Conservation (phyloP, 1,284 basidiomycete species). For the Testicularia cyperi region DNA sequence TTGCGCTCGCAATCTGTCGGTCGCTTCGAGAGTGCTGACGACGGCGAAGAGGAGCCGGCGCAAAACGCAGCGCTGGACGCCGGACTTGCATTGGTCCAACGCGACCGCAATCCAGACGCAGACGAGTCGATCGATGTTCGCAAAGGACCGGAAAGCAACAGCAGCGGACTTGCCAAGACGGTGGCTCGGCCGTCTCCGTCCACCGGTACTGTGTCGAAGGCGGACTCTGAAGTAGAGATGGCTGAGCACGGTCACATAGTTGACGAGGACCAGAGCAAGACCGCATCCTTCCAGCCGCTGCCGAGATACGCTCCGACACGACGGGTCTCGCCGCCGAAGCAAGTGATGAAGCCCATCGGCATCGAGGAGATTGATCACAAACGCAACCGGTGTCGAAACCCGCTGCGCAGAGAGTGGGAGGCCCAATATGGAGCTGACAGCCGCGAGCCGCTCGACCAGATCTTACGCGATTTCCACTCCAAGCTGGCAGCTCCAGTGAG, state of each 20-base stretch:
- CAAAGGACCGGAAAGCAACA: too few relatives aligned
- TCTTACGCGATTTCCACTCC: slow-evolving; percentile 23
- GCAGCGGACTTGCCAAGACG: too few relatives aligned
- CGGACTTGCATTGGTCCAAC: too few relatives aligned
- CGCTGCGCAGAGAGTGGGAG: slow-evolving; percentile 44
- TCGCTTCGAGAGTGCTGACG: too few relatives aligned
- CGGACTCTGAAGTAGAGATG: too few relatives aligned
- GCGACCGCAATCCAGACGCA: too few relatives aligned
- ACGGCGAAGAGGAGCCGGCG: too few relatives aligned
- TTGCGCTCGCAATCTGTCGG: too few relatives aligned
- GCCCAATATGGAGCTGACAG: slow-evolving; percentile 18
- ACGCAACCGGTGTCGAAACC: slow-evolving; percentile 33
- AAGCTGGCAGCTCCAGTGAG: background rate
- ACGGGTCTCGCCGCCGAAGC: slow-evolving; percentile 32
- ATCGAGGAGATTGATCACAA: slow-evolving; percentile 41
- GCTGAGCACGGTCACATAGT: background rate
- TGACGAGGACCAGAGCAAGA: background rate
- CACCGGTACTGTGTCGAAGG: too few relatives aligned
- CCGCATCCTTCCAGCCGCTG: slow-evolving; percentile 4
- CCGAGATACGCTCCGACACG: slow-evolving; percentile 33
- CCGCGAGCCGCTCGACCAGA: slow-evolving; percentile 30
- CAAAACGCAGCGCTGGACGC: too few relatives aligned
- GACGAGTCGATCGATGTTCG: too few relatives aligned
- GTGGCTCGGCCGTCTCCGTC: too few relatives aligned
- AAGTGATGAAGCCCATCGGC: slow-evolving; percentile 34